Base-by-base conservation (phyloP, 2,329 filamentous ascomycete genomes). In the Talaromyces sp. region DNA sequence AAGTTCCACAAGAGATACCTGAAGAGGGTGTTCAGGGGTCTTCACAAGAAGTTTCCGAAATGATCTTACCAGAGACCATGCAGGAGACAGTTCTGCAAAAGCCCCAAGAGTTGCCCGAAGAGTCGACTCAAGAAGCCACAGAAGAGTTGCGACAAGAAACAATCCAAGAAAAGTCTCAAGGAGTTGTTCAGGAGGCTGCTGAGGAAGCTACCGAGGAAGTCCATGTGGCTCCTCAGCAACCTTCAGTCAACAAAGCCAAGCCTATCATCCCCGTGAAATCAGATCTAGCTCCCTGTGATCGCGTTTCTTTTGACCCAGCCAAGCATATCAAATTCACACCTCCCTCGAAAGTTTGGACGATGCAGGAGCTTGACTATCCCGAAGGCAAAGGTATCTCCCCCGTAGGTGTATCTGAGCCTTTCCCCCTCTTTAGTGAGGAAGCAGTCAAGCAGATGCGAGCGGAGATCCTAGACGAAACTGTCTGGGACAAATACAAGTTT, bases 401-500 rank as follows among this genome's bases (percentile, higher is more conserved):
- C 1, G 79, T 87, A 58, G 88, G 87, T 13, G 87, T 89, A 61
- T 88, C 87, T 0, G 85, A 89, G 65, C 87, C 87, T 0, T 90
- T 90, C 73, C 80, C 81, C 3, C 80, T 90, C 27, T 90, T 90
- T 75, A 85, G 85, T 11, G 71, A 81, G 37, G 86, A 88, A 56
- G 87, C 87, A 1, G 81, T 90, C 60, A 76, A 84, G 70, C 81
- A 84, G 61, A 89, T 90, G 83, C 82, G 88, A 63, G 77, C 77
- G 3, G 88, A 90, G 73, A 82, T 89, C n/a, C 78, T 89, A 45
- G 83, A 82, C 56, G 79, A 84, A 0, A 80, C 84, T 43, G 85
- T 89, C 3, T 80, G 84, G 68, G 75, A 81, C 9, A 84, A 87
- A 49, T 87, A 83, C 73, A 80, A 80, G 59, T 89, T 82, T 73